A percentile compares a stretch with the other conserved stretches of the same genome.
Conservation (phyloP, 306 rosid species). For the Pterocarpus macrocarpus region DNA sequence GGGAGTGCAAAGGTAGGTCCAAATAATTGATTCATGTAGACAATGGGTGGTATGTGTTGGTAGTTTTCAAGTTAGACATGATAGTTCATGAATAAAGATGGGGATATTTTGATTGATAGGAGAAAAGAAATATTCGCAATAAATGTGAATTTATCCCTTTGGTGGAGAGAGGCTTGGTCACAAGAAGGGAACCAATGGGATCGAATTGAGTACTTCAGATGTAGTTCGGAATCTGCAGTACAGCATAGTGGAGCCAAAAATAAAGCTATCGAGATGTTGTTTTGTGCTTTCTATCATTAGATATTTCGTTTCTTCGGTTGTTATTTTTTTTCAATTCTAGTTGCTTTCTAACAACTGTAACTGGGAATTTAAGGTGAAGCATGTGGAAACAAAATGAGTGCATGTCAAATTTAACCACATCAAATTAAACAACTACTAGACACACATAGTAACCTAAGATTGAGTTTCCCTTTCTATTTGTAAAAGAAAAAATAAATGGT, state of each 20-base stretch:
- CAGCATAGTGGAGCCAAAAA: slow-evolving; percentile 55
- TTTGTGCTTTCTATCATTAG: slow-evolving; percentile 43
- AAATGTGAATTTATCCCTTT: slow-evolving; percentile 36
- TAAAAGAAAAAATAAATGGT: not conserved
- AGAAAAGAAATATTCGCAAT: slow-evolving; percentile 49
- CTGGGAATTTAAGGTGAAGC: slow-evolving; percentile 43
- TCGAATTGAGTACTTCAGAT: slow-evolving; percentile 38
- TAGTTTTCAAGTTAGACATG: slow-evolving; percentile 64
- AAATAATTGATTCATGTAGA: slow-evolving; percentile 59
- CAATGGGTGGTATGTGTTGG: slow-evolving; percentile 52
- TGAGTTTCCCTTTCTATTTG: not conserved
- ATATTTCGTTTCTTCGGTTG: slow-evolving; percentile 8
- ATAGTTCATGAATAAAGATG: slow-evolving; percentile 66
- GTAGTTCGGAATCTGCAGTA: slow-evolving; percentile 56
- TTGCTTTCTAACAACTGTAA: slow-evolving; percentile 46
- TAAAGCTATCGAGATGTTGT: slow-evolving; percentile 40
- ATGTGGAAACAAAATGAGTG: slow-evolving; percentile 30
- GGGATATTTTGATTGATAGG: slow-evolving; percentile 56
- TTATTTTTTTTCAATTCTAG: slow-evolving; percentile 1
- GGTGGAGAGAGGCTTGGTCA: slow-evolving; percentile 43
- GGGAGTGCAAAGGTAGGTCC: slow-evolving; percentile 48
- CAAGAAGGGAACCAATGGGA: slow-evolving; percentile 42
- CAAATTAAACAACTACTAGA: slow-evolving; percentile 19
- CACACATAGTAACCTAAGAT: slow-evolving; percentile 6
- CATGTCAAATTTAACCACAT: slow-evolving; percentile 29